Conservation (phyloP, 2,329 filamentous ascomycete species). For the Xylaria sp. region DNA sequence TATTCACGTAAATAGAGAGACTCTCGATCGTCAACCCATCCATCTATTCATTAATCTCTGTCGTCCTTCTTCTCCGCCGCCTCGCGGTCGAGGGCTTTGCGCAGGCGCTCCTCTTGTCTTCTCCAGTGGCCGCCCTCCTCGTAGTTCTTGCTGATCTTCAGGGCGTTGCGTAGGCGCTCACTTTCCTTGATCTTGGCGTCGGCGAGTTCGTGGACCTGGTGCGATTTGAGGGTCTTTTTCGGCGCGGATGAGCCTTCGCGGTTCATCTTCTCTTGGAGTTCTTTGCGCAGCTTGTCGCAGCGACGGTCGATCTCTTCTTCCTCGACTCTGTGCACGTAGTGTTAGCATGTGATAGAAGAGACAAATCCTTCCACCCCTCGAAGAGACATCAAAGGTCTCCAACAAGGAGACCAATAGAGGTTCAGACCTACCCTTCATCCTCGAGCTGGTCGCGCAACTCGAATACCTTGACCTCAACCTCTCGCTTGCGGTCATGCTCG, state of each 20-base stretch:
- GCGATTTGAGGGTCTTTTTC: constrained; percentile 66
- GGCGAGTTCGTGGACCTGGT: constrained; percentile 94
- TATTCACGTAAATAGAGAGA: neutral
- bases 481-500: constrained; percentile 86
- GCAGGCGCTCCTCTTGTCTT: constrained; percentile 68
- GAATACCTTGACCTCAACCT: constrained; percentile 89
- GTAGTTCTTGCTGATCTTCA: constrained; percentile 82
- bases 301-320: constrained; percentile 86
- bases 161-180: constrained; percentile 75
- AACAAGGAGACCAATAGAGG: too few species aligned
- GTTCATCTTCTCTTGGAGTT: constrained; percentile 54
- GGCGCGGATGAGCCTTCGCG: constrained; percentile 34
- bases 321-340: constrained; percentile 50
- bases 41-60: neutral
- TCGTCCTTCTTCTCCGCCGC: constrained; percentile 8
- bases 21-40: neutral
- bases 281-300: constrained; percentile 61
- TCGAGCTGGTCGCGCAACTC: constrained; percentile 88
- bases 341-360: too few species aligned
- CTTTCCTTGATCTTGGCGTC: constrained; percentile 96
- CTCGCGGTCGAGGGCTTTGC: constrained; percentile 40
- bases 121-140: constrained; percentile 83
- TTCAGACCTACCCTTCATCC: constrained; percentile 62
- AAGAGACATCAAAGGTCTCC: too few species aligned
- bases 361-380: too few species aligned